Conservation (phyloP, 1,284 basidiomycete species). For the Tylopilus sp. region DNA sequence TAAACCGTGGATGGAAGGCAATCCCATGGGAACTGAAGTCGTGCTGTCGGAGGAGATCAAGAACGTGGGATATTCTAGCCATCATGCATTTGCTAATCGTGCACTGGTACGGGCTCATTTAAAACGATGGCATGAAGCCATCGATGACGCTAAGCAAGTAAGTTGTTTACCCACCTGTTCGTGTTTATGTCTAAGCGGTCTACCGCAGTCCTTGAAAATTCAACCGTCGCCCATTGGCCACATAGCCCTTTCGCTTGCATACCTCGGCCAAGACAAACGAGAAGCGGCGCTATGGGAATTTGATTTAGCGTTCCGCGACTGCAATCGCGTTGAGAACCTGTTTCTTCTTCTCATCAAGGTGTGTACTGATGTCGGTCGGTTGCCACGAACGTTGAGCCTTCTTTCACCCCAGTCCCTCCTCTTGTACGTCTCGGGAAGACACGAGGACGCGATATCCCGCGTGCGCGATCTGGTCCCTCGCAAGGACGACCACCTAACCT, state of each 20-base stretch:
- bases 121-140: background rate
- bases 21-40: background rate
- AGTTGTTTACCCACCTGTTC: too few relatives aligned
- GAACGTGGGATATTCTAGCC: background rate
- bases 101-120: background rate
- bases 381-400: background rate
- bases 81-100: background rate
- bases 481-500: background rate
- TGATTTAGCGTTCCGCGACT: constrained; percentile 1
- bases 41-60: background rate
- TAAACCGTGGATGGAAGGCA: background rate
- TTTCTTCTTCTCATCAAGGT: constrained; percentile 2
- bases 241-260: background rate
- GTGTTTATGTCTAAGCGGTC: too few relatives aligned
- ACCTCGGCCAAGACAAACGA: background rate
- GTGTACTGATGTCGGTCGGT: background rate
- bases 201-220: background rate
- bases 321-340: background rate
- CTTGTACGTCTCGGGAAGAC: background rate
- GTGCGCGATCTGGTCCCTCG: background rate
- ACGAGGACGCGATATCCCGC: constrained; percentile 4
- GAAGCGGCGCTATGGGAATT: constrained; percentile 1
- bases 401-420: constrained; percentile 1
- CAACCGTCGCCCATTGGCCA: constrained; percentile 1
- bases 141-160: background rate